Conservation (phyloP, 345 rosid species). For the Adansonia digitata region DNA sequence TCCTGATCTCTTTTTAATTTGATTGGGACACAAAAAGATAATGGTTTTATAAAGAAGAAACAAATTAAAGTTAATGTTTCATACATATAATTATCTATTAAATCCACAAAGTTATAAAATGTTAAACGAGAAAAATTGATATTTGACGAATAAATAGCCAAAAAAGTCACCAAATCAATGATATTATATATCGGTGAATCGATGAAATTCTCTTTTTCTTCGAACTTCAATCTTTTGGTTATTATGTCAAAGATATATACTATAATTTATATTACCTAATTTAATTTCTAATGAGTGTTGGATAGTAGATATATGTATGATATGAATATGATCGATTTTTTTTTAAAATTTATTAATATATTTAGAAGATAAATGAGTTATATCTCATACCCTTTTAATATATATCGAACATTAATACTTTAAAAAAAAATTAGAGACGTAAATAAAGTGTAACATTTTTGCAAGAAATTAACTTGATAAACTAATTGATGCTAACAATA, state of each 20-base stretch:
- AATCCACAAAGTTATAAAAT: too few species aligned
- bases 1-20: background rate
- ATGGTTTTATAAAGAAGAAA: constrained; percentile 3
- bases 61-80: background rate
- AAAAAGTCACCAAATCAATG: background rate
- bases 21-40: background rate
- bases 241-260: background rate
- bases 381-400: too few species aligned
- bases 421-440: too few species aligned
- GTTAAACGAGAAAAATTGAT: background rate
- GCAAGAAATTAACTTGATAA: background rate
- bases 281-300: too few species aligned
- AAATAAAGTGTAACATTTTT: background rate
- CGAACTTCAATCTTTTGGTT: background rate
- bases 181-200: background rate
- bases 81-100: background rate
- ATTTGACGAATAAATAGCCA: background rate
- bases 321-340: too few species aligned
- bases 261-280: too few species aligned
- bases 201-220: background rate
- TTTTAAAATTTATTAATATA: too few species aligned
- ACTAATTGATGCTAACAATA: background rate
- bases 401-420: too few species aligned
- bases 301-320: too few species aligned
- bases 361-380: too few species aligned